Conservation (phyloP, 768 basidiomycete genomes). For the Psilocybe tampanensis region DNA sequence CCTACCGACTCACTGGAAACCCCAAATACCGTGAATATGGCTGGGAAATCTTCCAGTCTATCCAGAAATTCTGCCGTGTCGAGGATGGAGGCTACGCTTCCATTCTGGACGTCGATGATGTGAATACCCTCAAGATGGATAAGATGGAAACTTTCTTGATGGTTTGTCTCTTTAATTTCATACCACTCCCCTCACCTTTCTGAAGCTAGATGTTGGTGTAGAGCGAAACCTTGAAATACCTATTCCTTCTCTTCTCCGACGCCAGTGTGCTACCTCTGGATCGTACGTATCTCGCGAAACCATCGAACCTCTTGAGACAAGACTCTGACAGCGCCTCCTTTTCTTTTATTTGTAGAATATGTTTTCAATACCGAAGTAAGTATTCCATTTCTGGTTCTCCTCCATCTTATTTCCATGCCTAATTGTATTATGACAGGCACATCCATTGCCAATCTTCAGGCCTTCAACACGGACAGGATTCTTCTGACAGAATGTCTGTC, state of each 20-base stretch:
- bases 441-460: conserved; percentile 40
- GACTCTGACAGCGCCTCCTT: not conserved
- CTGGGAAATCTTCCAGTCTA: conserved; percentile 91
- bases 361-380: conserved; percentile 86
- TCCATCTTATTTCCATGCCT: not conserved
- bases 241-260: conserved; percentile 89
- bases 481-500: not conserved
- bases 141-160: conserved; percentile 98
- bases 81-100: conserved; percentile 84
- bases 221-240: conserved; percentile 93
- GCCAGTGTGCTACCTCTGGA: conserved; percentile 69
- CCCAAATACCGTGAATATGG: conserved; percentile 78
- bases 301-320: not conserved
- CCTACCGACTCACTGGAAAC: conserved; percentile 87
- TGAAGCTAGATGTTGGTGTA: conserved; percentile 27
- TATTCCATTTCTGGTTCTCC: not conserved
- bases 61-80: conserved; percentile 80
- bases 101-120: conserved; percentile 82
- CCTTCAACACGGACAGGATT: conserved; percentile 19
- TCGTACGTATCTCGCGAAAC: conserved; percentile 49
- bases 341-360: conserved; percentile 50
- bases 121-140: conserved; percentile 69
- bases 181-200: not conserved
- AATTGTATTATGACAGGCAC: conserved; percentile 29
- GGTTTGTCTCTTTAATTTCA: conserved; percentile 50